Conservation (phyloP, 768 basidiomycete species). For the Tulasnella sp. region DNA sequence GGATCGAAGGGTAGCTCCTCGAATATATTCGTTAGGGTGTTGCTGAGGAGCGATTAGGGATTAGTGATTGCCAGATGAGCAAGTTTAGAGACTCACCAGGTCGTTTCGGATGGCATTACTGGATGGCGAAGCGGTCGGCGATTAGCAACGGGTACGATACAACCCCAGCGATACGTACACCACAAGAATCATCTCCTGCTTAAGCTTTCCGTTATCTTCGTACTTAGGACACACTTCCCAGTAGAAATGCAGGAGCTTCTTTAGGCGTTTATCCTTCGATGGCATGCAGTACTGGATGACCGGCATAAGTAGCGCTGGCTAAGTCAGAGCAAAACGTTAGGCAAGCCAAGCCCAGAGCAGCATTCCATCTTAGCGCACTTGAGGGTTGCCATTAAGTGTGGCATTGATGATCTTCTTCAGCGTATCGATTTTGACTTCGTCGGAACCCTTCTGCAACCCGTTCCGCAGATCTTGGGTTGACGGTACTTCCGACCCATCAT, state of each 20-base stretch:
- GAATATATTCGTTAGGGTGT: slow-evolving; percentile 99
- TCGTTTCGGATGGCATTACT: slow-evolving; percentile 98
- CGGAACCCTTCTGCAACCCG: slow-evolving; percentile 89
- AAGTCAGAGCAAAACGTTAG: slow-evolving; percentile 22
- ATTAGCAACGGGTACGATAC: neutral
- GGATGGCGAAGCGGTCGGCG: slow-evolving; percentile 34
- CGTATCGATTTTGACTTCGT: slow-evolving; percentile 96
- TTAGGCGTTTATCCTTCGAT: slow-evolving; percentile 91
- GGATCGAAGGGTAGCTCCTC: slow-evolving; percentile 95
- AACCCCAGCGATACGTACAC: slow-evolving; percentile 62
- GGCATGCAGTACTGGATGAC: slow-evolving; percentile 99
- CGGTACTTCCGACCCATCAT: slow-evolving; percentile 72
- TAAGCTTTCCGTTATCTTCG: slow-evolving; percentile 94
- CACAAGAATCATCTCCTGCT: slow-evolving; percentile 99
- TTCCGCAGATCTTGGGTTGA: slow-evolving; percentile 81
- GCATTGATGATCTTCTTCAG: slow-evolving; percentile 91
- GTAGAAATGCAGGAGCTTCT: slow-evolving; percentile 95
- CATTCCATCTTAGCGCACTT: slow-evolving; percentile 56
- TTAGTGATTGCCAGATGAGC: neutral
- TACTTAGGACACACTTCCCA: slow-evolving; percentile 99
- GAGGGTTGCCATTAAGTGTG: slow-evolving; percentile 92
- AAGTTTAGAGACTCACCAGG: slow-evolving; percentile 58
- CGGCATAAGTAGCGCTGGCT: slow-evolving; percentile 96
- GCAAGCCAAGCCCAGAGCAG: neutral
- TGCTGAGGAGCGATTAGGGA: slow-evolving; percentile 57